Base-by-base conservation (phyloP, 2,329 filamentous ascomycete species). In the Alternaria ventricosa region DNA sequence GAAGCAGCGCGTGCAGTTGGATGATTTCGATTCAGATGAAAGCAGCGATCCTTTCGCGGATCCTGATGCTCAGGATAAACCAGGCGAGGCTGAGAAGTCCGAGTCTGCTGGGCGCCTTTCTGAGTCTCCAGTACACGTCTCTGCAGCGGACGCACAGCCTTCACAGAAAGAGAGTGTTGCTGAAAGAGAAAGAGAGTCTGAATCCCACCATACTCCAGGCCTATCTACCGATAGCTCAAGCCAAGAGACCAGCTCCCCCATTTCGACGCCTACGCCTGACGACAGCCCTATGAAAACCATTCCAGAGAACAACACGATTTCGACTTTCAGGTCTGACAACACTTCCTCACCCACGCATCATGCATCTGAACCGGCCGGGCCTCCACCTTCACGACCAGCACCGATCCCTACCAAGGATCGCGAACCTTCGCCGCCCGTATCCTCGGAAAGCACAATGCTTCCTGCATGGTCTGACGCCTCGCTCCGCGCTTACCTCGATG, bases 401-500 rank as follows among this genome's bases (percentile, higher is more conserved):
- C 79, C 80, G 20, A 61, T 68, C 0, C 74, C 74, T 3, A 49
- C 63, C 2, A 74, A 76, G 63, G 66, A 75, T 50, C 61, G 33
- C 33, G 56, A 72, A 41, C 61, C 65, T 0, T 76, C 75, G 27
- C 75, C 78, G 7, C 77, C 74, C 13, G 60, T 64, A 20, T 79
- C 74, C 1, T 77, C 77, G 1, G 73, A 77, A 27, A 85, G 87
- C 23, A 84, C 86, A 15, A 84, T 84, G 15, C 86, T 87, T 20
- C 86, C 90, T 25, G 88, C 89, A 0, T 99, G 96, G 96, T 95
- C 93, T 66, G 95, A 98, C 79, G 86, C 89, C 60, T 92, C 89
- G 71, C 87, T 99, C 27, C 89, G 93, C 63, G 90, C 92, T 13
- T 99, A 97, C 81, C 91, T 98, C 73, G 95, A 98, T 70, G 93